Conservation (phyloP, 148 eudicot genomes). For the Vaccinium vitisidaea region DNA sequence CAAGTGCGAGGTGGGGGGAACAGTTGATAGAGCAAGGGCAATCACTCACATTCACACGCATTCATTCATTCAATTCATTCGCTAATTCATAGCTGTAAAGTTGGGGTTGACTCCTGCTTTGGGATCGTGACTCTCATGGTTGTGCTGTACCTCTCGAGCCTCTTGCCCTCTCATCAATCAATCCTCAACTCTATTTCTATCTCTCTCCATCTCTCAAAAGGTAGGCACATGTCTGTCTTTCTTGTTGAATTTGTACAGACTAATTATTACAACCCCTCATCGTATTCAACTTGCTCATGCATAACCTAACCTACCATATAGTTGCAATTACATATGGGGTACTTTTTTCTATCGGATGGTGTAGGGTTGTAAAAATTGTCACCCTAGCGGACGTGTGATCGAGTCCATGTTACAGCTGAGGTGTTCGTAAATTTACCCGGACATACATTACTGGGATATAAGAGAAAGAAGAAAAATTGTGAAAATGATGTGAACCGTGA, state of each 20-base stretch:
- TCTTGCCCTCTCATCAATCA: conserved; percentile 34
- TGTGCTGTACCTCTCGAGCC: conserved; percentile 19
- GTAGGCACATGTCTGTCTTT: conserved; percentile 20
- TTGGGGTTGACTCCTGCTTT: conserved; percentile 27
- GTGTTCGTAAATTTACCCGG: too few relatives aligned
- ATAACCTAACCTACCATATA: too few relatives aligned
- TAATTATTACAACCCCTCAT: neutral
- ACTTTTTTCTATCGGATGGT: too few relatives aligned
- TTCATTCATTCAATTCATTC: conserved; percentile 8
- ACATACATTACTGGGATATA: too few relatives aligned
- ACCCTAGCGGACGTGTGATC: too few relatives aligned
- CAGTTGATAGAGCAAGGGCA: conserved; percentile 5
- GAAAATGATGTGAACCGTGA: too few relatives aligned
- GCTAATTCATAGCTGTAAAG: conserved; percentile 21
- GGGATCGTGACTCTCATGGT: conserved; percentile 24
- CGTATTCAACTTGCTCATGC: neutral
- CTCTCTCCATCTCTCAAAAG: neutral
- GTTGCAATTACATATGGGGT: too few relatives aligned
- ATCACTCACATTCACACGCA: conserved; percentile 11
- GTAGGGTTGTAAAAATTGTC: too few relatives aligned
- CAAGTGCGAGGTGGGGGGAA: conserved; percentile 12
- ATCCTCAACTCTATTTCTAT: conserved; percentile 15
- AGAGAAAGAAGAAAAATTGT: too few relatives aligned
- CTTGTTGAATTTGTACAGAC: neutral
- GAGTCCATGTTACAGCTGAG: too few relatives aligned